Evolutionary conservation across 345 rosid genomes (phyloP), one percentile per base, ranked within the genome.

Genomic region (Salix arbutifolia): DNA sequence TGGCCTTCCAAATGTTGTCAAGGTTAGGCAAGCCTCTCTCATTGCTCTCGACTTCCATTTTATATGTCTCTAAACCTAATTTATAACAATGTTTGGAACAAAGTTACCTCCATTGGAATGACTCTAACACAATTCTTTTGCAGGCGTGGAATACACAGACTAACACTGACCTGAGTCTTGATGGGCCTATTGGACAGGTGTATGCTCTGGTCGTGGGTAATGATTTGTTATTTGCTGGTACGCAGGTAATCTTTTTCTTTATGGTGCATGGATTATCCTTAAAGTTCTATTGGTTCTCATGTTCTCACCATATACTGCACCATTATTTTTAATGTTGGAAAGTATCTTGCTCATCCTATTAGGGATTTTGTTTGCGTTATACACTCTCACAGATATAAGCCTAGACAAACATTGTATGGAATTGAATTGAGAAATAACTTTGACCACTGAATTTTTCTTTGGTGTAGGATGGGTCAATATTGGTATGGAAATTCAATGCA

Each of bases 131-230:
- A 70, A 23, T 58, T 73, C 48, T 73, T 65, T 81, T 85, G 78
- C 90, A 96, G 98, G 98, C 91, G 9, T 92, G 94, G 95, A 92
- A 96, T 79, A 87, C 85, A 0, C 97, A 94, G 84, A 88, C 89
- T n/a, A 88, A 84, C 73, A 74, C 84, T 38, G 98, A 94, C 25
- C 83, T 87, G 30, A 92, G 86, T 84, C 99, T 96, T 25, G 89
- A 13, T 83, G 99, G 98, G 78, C 98, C 98, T 83, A 93, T 87
- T 42, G 98, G 99, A 72, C 97, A 90, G 88, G 99, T 96, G 38
- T 91, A 94, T 82, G 80, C 97, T 46, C 70, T 96, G 81, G 97
- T 88, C 74, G 97, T 92, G 80, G 98, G 94, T 26, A 84, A 90
- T 79, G 94, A 85, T 76, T 83, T 96, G 67, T 97, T 96, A 72